Evolutionary conservation across 768 basidiomycete genomes (phyloP).

Genomic region (Russula emetica): DNA sequence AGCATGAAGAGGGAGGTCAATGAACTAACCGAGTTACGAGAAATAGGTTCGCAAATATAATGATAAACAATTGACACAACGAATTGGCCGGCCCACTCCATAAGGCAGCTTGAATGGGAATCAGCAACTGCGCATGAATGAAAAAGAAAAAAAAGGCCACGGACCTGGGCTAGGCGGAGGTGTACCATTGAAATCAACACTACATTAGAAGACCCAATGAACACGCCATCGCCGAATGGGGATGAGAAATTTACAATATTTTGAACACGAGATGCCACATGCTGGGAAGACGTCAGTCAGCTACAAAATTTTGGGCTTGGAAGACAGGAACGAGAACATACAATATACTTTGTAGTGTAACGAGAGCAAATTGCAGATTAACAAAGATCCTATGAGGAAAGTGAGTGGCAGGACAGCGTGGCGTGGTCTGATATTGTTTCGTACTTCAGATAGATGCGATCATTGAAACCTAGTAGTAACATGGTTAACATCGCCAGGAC

Average conservation of each 20-base stretch:
- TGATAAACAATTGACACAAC: background rate
- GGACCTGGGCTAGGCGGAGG: background rate
- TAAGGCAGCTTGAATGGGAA: background rate
- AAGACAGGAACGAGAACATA: background rate
- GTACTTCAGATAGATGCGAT: background rate
- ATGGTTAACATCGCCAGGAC: background rate
- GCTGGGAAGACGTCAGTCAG: background rate
- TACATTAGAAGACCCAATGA: background rate
- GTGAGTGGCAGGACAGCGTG: background rate
- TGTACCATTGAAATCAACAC: background rate
- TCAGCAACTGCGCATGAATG: background rate
- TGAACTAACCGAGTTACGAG: background rate
- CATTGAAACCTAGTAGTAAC: background rate
- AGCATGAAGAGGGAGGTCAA: background rate
- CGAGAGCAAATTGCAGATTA: constrained; percentile 1
- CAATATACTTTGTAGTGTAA: background rate
- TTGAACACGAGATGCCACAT: background rate
- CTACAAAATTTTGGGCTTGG: background rate
- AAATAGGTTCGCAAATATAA: background rate
- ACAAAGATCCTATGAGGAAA: constrained; percentile 1
- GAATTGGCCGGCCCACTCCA: constrained; percentile 9
- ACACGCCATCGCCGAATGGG: background rate
- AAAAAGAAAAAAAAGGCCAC: background rate
- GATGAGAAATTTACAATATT: background rate
- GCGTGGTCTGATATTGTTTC: too few species aligned